Base-by-base conservation (phyloP, 2,329 filamentous ascomycete genomes). In the Xylariaceae sp. region DNA sequence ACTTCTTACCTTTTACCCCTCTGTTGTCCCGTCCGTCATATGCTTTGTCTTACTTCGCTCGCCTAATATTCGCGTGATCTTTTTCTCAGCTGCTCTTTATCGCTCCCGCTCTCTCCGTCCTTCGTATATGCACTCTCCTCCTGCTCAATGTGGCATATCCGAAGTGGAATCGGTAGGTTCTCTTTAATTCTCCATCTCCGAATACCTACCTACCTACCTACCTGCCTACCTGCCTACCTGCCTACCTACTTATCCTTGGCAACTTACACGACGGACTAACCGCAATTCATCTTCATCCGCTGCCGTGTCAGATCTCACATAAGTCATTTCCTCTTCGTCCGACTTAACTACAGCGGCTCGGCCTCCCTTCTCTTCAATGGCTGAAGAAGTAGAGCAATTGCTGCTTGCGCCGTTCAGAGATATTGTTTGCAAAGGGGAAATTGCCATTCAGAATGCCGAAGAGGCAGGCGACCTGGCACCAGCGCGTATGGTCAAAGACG, bases 321-420 rank as follows among this genome's bases (percentile, higher is more conserved):
- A 7, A 35, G 19, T 34, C 19, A 3, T 19, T 8, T 6, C 29
- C 35, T 29, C n/a, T 31, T 37, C 27, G 6, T 27, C 7, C 8
- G 26, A 42, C n/a, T 39, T 37, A 27, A 27, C 35, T 48, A 34
- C 19, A 5, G 3, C 2, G 3, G 29, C n/a, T 30, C n/a, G 43
- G 12, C 29, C 32, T 45, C 8, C 29, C 27, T 26, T 26, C 53
- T 8, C 3, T 32, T 54, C 51, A 50, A 70, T 70, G 67, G 62
- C 64, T 32, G 66, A 70, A 54, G 67, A 69, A 60, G 65, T 67
- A 55, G 68, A 70, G 35, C 63, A 65, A 50, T 73, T 81, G 45
- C 75, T 80, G 39, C 67, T 80, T 31, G 71, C 71, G 37, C 77
- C 78, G 31, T 82, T 81, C 61, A 72, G 68, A 50, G 77, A 81